Evolutionary conservation across 75 land plant genomes (phyloP).

Genomic region (Pinus tabuliformis): DNA sequence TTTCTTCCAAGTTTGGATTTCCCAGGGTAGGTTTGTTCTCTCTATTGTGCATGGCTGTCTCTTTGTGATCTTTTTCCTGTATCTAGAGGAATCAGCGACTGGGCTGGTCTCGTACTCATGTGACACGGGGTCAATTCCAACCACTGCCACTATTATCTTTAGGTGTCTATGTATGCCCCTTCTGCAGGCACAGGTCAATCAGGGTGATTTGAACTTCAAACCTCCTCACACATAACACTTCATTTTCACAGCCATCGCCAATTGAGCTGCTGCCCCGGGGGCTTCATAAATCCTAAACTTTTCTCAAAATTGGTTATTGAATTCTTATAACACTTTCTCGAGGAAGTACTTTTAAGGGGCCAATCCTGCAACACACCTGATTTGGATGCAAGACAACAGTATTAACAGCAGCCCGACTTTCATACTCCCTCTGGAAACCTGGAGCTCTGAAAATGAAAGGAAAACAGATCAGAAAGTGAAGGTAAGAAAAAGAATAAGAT

Average conservation of each 20-base stretch:
- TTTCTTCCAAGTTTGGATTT: no score
- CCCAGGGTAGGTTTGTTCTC: no score
- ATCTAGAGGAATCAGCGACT: no score
- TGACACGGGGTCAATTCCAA: no score
- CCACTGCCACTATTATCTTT: no score
- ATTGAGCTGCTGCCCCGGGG: no score
- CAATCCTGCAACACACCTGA: slow-evolving; percentile 51
- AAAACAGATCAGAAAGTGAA: neutral
- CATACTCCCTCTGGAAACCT: slow-evolving; percentile 96
- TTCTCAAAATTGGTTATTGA: neutral
- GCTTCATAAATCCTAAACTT: neutral
- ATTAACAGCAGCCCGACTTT: slow-evolving; percentile 98
- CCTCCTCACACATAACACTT: neutral
- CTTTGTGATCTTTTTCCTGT: no score
- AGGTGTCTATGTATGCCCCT: no score
- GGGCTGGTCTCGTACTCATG: no score
- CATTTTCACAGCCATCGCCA: neutral
- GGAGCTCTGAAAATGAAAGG: slow-evolving; percentile 60
- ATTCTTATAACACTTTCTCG: neutral
- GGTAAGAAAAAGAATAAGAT: neutral
- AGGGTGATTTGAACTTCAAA: neutral
- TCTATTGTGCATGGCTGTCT: no score
- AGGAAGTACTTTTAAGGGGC: neutral
- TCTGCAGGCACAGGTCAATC: no score
- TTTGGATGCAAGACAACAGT: slow-evolving; percentile 99